Percentiles rank a stretch among this genome's conserved stretches.
phyloP scores from a whole-genome alignment of 495 filamentous ascomycete genomes.

The Amniculicola lignicola region DNA sequence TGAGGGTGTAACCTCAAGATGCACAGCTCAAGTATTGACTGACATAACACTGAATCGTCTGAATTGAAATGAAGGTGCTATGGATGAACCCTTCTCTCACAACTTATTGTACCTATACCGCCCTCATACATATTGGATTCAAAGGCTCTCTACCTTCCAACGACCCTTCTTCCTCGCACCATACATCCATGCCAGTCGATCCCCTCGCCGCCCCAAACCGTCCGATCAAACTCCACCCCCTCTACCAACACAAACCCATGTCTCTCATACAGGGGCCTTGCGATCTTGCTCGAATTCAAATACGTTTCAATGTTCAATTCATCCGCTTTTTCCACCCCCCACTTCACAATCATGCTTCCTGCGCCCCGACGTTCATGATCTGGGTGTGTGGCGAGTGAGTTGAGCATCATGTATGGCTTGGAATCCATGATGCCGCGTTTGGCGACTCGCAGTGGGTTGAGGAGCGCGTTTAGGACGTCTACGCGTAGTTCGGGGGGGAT shows the following conservation, averaged over 20 bases:
- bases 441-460: constrained; percentile 7
- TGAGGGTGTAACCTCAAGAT: no score
- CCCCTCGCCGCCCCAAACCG: constrained; percentile 20
- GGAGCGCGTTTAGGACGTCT: constrained; percentile 5
- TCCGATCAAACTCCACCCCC: constrained; percentile 13
- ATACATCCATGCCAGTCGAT: constrained; percentile 14
- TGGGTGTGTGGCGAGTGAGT: constrained; percentile 12
- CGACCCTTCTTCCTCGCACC: no score
- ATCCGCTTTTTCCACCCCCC: constrained; percentile 13
- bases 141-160: no score
- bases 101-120: no score
- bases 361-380: constrained; percentile 2
- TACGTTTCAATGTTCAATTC: constrained; percentile 1
- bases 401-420: constrained; percentile 20
- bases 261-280: constrained; percentile 19
- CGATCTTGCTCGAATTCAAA: constrained; percentile 1
- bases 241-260: constrained; percentile 13
- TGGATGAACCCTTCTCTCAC: no score
- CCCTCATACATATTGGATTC: no score
- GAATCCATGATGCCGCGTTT: constrained; percentile 21
- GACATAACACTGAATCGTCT: no score
- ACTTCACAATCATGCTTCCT: constrained; percentile 4
- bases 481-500: constrained; percentile 18
- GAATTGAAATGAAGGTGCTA: no score
- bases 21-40: no score